These are phyloP conservation scores for Pythium phragmitis DNA, from an alignment of 352 stramenopile genomes.

Conservation along the genomic window DNA sequence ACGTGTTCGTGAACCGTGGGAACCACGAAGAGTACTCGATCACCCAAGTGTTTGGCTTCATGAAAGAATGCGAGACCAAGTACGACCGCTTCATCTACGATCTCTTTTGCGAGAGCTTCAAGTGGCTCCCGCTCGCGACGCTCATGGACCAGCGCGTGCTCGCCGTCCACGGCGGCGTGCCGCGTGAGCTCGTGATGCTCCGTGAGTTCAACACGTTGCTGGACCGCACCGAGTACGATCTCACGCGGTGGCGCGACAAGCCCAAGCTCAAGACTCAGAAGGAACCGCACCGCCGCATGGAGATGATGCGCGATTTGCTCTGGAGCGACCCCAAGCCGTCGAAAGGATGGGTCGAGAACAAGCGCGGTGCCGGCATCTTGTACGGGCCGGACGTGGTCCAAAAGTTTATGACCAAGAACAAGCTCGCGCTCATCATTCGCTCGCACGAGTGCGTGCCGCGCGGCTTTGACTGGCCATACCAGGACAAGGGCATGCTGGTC, in stretches of 20 bases:
- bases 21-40: slow-evolving; percentile 89
- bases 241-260: slow-evolving; percentile 71
- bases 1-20: slow-evolving; percentile 78
- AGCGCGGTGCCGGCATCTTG: slow-evolving; percentile 72
- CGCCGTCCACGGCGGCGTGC: slow-evolving; percentile 76
- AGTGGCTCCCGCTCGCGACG: slow-evolving; percentile 70
- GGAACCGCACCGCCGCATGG: slow-evolving; percentile 59
- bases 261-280: slow-evolving; percentile 47
- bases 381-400: slow-evolving; percentile 79
- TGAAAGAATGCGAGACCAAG: slow-evolving; percentile 84
- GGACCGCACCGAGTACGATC: slow-evolving; percentile 66
- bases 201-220: slow-evolving; percentile 65
- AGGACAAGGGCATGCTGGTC: slow-evolving; percentile 82
- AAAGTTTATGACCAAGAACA: slow-evolving; percentile 88
- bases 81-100: slow-evolving; percentile 80
- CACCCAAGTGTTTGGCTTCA: slow-evolving; percentile 86
- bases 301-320: slow-evolving; percentile 76
- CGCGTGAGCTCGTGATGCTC: slow-evolving; percentile 53
- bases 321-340: slow-evolving; percentile 76
- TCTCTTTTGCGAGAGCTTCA: slow-evolving; percentile 83
- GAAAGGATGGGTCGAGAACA: slow-evolving; percentile 79
- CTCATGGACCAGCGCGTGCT: slow-evolving; percentile 76
- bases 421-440: slow-evolving; percentile 74
- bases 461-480: slow-evolving; percentile 80
- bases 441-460: slow-evolving; percentile 84